phyloP scores from a whole-genome alignment of 2,329 filamentous ascomycete species.

The Cadophora luteo-olivacea region DNA sequence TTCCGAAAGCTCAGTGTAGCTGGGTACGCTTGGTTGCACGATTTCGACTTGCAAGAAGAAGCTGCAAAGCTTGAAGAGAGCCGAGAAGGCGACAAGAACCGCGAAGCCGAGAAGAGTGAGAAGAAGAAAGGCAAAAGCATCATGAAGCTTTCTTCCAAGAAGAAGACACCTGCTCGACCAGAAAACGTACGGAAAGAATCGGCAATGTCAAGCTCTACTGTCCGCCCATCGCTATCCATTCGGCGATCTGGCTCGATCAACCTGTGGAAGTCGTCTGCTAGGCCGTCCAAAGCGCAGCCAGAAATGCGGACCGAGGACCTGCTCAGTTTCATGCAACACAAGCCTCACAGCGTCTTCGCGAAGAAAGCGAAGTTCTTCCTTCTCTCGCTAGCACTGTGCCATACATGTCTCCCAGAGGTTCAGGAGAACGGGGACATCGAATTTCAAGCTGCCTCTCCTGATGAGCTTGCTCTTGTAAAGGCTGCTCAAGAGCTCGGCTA shows the following conservation, averaged over 20 bases:
- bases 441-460: constrained; percentile 89
- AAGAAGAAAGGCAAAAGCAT: constrained; percentile 38
- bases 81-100: constrained; percentile 16
- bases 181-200: constrained; percentile 10
- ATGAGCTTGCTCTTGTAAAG: constrained; percentile 84
- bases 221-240: constrained; percentile 11
- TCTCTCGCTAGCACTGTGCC: constrained; percentile 83
- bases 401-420: constrained; percentile 85
- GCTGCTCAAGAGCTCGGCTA: constrained; percentile 88
- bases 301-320: constrained; percentile 74
- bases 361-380: constrained; percentile 83
- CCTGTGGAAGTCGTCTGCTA: constrained; percentile 42
- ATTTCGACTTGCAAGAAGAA: constrained; percentile 60
- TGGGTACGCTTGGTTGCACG: constrained; percentile 87
- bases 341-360: constrained; percentile 79
- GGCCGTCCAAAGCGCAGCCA: constrained; percentile 53
- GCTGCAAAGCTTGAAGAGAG: constrained; percentile 30
- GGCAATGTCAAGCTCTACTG: constrained; percentile 18
- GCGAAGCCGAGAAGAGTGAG: constrained; percentile 22
- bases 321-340: constrained; percentile 75
- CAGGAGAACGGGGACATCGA: constrained; percentile 72
- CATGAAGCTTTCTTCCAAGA: constrained; percentile 30
- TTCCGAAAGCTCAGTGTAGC: constrained; percentile 92
- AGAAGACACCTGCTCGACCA: constrained; percentile 20
- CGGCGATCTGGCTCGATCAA: constrained; percentile 38